Conservation (phyloP, 2,329 filamentous ascomycete species). For the Penicillium sp. region DNA sequence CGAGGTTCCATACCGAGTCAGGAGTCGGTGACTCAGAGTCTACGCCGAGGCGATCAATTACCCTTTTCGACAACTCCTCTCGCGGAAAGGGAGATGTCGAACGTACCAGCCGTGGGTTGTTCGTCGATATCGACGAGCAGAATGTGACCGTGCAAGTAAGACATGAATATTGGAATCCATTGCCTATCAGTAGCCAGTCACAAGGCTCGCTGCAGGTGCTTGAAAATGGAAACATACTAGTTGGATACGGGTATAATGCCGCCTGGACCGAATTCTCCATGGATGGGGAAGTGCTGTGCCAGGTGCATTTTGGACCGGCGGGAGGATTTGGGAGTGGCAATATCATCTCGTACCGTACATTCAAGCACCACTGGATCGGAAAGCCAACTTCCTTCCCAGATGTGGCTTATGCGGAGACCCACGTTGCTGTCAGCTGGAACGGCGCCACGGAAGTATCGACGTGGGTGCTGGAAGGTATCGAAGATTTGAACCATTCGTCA, state of each 20-base stretch:
- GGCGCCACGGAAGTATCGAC: conserved; percentile 37
- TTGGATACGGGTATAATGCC: conserved; percentile 54
- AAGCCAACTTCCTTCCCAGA: conserved; percentile 44
- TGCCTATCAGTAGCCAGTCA: conserved; percentile 41
- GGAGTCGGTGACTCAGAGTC: conserved; percentile 22
- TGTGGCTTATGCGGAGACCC: conserved; percentile 20
- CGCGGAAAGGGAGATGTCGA: conserved; percentile 21
- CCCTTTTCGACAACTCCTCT: conserved; percentile 46
- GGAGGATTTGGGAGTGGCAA: conserved; percentile 35
- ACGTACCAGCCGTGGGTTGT: conserved; percentile 46
- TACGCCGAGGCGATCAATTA: conserved; percentile 25
- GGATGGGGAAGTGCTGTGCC: conserved; percentile 50
- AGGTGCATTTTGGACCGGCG: conserved; percentile 49
- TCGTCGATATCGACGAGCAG: conserved; percentile 43
- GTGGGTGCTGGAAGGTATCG: conserved; percentile 30
- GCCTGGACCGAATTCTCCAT: conserved; percentile 56
- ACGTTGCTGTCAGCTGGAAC: conserved; percentile 36
- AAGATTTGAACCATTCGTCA: background rate
- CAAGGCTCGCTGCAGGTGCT: conserved; percentile 50
- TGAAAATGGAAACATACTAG: conserved; percentile 46
- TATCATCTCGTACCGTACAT: conserved; percentile 54
- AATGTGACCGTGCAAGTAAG: conserved; percentile 48
- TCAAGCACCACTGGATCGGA: conserved; percentile 56
- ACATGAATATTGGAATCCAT: conserved; percentile 42
- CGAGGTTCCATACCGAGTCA: conserved; percentile 38